Evolutionary conservation across 371 early-diverging fungal species (phyloP).

Genomic region (Lichtheimia hyalospora): DNA sequence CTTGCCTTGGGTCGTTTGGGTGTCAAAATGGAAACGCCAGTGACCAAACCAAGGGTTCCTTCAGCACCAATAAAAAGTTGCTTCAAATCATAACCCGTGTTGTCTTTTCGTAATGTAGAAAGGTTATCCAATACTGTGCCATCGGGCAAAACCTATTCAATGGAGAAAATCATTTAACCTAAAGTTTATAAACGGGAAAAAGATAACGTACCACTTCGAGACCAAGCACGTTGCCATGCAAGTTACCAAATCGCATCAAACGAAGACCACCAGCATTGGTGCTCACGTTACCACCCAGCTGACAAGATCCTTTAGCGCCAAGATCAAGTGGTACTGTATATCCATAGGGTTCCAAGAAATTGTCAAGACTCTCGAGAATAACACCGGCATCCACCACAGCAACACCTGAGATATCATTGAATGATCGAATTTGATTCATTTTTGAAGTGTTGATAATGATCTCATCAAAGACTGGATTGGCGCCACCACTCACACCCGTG

Average conservation of each 20-base stretch:
- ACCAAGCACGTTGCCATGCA: constrained; percentile 89
- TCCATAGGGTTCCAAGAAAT: constrained; percentile 71
- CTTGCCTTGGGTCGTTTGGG: constrained; percentile 38
- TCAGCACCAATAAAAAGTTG: constrained; percentile 90
- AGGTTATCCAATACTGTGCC: constrained; percentile 88
- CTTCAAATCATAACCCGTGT: constrained; percentile 84
- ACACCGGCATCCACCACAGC: constrained; percentile 87
- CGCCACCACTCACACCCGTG: constrained; percentile 85
- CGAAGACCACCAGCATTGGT: constrained; percentile 94
- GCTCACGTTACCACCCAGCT: constrained; percentile 91
- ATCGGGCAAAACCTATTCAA: constrained; percentile 78
- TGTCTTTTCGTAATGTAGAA: constrained; percentile 83
- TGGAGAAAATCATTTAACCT: background rate
- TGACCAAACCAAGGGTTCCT: constrained; percentile 85
- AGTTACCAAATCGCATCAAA: constrained; percentile 80
- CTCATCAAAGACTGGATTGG: constrained; percentile 91
- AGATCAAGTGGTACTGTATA: constrained; percentile 90
- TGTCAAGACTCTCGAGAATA: constrained; percentile 82
- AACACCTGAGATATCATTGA: constrained; percentile 78
- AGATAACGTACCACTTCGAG: constrained; percentile 61
- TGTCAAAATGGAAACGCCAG: constrained; percentile 71
- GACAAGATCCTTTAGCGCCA: constrained; percentile 86
- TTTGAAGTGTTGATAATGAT: constrained; percentile 73
- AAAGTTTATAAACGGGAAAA: background rate
- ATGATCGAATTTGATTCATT: constrained; percentile 74